Conservation (phyloP, 306 rosid species). For the Malus fusca region DNA sequence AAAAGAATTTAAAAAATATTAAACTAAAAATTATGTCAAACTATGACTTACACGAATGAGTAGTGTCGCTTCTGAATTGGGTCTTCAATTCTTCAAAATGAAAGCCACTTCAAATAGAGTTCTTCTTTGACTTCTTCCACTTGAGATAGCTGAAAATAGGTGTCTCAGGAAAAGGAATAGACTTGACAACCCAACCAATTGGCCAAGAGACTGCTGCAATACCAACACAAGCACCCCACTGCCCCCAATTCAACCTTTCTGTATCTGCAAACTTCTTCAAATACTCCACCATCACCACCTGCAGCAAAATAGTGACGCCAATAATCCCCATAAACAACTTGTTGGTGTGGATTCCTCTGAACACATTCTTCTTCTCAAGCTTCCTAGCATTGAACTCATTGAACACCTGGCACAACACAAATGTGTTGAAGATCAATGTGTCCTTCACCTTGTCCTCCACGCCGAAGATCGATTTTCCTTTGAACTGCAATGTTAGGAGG, state of each 20-base stretch:
- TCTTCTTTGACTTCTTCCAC: background rate
- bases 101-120: background rate
- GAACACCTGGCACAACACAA: slow-evolving; percentile 29
- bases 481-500: slow-evolving; percentile 18
- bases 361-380: slow-evolving; percentile 21
- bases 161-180: slow-evolving; percentile 9
- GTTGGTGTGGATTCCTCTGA: slow-evolving; percentile 19
- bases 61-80: background rate
- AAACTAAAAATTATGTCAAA: too few species aligned
- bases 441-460: slow-evolving; percentile 9
- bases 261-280: slow-evolving; percentile 23
- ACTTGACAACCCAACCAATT: slow-evolving; percentile 25
- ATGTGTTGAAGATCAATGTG: slow-evolving; percentile 26
- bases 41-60: too few species aligned
- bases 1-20: too few species aligned
- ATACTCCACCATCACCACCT: slow-evolving; percentile 28
- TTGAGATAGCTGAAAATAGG: background rate
- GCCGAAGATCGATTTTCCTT: slow-evolving; percentile 17
- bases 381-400: slow-evolving; percentile 28
- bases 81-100: background rate
- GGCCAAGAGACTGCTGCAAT: slow-evolving; percentile 21
- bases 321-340: slow-evolving; percentile 20
- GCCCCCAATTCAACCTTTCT: slow-evolving; percentile 20
- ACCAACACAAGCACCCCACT: slow-evolving; percentile 25
- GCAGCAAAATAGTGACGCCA: slow-evolving; percentile 15